Base-by-base conservation (phyloP, 1,284 basidiomycete species). In the Cryptococcus hybrid region DNA sequence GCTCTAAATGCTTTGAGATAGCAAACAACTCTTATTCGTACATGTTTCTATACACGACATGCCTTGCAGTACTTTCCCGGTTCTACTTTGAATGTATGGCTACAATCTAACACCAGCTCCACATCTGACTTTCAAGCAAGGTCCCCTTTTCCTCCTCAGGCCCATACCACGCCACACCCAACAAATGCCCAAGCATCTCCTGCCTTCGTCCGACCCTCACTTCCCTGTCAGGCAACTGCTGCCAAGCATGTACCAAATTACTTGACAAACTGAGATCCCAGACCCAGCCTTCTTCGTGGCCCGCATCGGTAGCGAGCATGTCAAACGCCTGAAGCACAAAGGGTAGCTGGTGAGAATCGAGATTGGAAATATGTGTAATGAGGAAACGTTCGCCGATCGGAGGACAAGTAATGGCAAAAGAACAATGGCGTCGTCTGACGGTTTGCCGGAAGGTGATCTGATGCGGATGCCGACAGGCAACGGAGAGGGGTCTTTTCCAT, bases 141-240 rank as follows among this genome's bases (percentile, higher is more conserved):
- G 56, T 47, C 8, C 43, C 57, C 47, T 39, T 43, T 6, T 58
- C 57, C 37, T 61, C 53, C 24, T 61, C 44, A 7, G 24, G 18
- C 7, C 62, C 40, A 52, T 69, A 69, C 59, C 59, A 67, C 7
- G 61, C 63, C 13, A 66, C 59, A 11, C 56, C 63, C 11, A 67
- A 36, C 38, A 69, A 37, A 58, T 67, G 67, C 3, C 60, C 63
- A 4, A 47, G 39, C 3, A 52, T 40, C 48, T 60, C 67, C 11
- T 39, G 11, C 18, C 67, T 46, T 40, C 34, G 34, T 3, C 51
- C 51, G 6, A 38, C 15, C n/a, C 45, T 30, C 9, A 51, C 52
- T 11, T 57, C 42, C 39, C 65, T 39, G 3, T 44, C 64, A 3
- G 37, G 9, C n/a, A 53, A 4, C 3, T 7, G 51, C 18, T 54